Conservation (phyloP, 805 yeast species). For the Candida koratica region DNA sequence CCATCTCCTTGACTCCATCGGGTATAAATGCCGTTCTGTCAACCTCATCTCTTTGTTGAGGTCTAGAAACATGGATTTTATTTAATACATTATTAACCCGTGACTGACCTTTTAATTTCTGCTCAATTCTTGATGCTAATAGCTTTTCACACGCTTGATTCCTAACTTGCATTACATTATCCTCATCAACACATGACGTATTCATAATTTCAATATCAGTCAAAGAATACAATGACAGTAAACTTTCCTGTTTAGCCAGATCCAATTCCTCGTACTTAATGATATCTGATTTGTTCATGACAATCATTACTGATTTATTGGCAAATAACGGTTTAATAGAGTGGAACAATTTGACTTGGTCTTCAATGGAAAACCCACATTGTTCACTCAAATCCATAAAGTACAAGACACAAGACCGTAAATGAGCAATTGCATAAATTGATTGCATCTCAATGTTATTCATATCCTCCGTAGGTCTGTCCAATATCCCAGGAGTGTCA, state of each 20-base stretch:
- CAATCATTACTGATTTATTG: constrained; percentile 93
- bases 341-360: constrained; percentile 94
- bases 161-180: constrained; percentile 91
- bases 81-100: constrained; percentile 85
- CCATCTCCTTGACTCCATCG: constrained; percentile 56
- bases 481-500: constrained; percentile 98
- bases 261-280: constrained; percentile 80
- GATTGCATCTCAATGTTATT: constrained; percentile 99
- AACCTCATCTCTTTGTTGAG: constrained; percentile 82
- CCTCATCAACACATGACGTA: constrained; percentile 91
- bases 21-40: constrained; percentile 81
- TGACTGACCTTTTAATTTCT: constrained; percentile 88
- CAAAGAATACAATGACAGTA: constrained; percentile 58
- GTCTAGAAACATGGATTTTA: constrained; percentile 92
- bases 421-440: constrained; percentile 96
- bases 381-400: constrained; percentile 99
- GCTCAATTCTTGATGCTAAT: constrained; percentile 92
- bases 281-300: constrained; percentile 92
- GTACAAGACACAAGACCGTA: constrained; percentile 92
- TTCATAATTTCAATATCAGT: constrained; percentile 90
- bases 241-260: constrained; percentile 65
- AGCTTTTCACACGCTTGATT: constrained; percentile 97
- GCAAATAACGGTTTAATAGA: constrained; percentile 96
- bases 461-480: constrained; percentile 99
- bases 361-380: constrained; percentile 97